Conservation (phyloP, 2,329 filamentous ascomycete genomes). For the Didymella pomorum region DNA sequence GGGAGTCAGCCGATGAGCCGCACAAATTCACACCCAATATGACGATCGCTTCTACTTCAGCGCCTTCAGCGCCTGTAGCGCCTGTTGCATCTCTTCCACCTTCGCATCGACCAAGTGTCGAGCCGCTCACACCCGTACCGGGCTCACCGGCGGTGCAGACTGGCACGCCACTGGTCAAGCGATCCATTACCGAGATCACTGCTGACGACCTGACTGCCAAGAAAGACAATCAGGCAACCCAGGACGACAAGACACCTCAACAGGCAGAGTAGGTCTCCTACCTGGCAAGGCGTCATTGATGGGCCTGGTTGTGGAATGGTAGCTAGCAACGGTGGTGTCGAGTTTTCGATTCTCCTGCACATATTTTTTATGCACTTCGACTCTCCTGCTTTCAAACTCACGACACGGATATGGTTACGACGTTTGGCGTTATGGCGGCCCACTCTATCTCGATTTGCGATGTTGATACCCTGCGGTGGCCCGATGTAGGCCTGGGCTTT, state of each 20-base stretch:
- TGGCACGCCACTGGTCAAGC: slow-evolving; percentile 32
- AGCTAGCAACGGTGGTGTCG: background rate
- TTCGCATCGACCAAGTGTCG: slow-evolving; percentile 45
- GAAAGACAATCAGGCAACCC: slow-evolving; percentile 12
- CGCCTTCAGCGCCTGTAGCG: slow-evolving; percentile 14
- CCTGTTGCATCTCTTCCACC: slow-evolving; percentile 22
- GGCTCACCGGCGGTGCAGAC: slow-evolving; percentile 44
- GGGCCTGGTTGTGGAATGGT: background rate
- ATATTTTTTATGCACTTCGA: slow-evolving; percentile 12
- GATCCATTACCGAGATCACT: slow-evolving; percentile 27
- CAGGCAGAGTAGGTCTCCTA: slow-evolving; percentile 20
- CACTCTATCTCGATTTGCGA: slow-evolving; percentile 18
- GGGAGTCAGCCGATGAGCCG: slow-evolving; percentile 25
- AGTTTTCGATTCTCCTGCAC: slow-evolving; percentile 11
- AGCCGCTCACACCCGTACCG: slow-evolving; percentile 48
- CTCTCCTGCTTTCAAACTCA: slow-evolving; percentile 9
- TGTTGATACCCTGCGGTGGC: slow-evolving; percentile 23
- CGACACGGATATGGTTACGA: slow-evolving; percentile 12
- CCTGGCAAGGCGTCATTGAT: background rate
- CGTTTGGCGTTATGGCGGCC: slow-evolving; percentile 18
- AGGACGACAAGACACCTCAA: slow-evolving; percentile 3
- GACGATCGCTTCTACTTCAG: slow-evolving; percentile 28
- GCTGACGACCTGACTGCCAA: slow-evolving; percentile 24
- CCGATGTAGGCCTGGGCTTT: slow-evolving; percentile 9
- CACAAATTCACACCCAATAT: slow-evolving; percentile 43